Base-by-base conservation (phyloP, 179 eudicot genomes). In the Drosera spatulata region DNA sequence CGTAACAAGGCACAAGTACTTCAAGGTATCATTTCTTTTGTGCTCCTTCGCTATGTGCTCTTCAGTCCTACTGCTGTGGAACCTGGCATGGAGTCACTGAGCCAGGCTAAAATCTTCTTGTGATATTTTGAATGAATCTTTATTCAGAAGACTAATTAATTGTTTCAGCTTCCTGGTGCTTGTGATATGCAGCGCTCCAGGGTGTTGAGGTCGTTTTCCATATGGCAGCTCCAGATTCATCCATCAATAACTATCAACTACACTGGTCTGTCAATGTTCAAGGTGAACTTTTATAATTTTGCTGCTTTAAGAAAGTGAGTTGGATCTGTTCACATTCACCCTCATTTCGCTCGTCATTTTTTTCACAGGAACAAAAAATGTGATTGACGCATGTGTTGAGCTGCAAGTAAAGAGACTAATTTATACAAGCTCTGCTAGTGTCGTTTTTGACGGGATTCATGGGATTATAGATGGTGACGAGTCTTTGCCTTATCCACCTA, bases 371-470 rank as follows among this genome's bases (percentile, higher is more conserved):
- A 82, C 96, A n/a, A 69, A 79, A 71, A 86, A 89, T 77, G 78
- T 89, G 56, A 86, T 86, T 61, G 95, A 84, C 58, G 85, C 91
- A 57, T 89, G 97, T 73, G 54, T 79, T 61, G 88, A 82, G 71
- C 73, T 68, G 60, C 85, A 84, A 66, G 82, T 89, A 11, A 89
- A 86, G 72, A 71, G 95, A 66, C 85, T 89, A 57, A 76, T 89
- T 13, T 86, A 84, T 71, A 89, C 97, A 41, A 89, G 97, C 80
- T 89, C 97, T 53, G 83, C 97, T 14, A 89, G 97, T 66, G 97
- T 91, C 63, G 96, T 91, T 59, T 87, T 88, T 71, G 97, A 91
- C 74, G 97, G 97, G 58, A 65, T 87, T 33, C 88, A 80, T 71
- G 96, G 87, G 43, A 82, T 83, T 50, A 11, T 71, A 33, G 78